Evolutionary conservation across 2,329 filamentous ascomycete species (phyloP).

Genomic region (Aspergillus fischeri): DNA sequence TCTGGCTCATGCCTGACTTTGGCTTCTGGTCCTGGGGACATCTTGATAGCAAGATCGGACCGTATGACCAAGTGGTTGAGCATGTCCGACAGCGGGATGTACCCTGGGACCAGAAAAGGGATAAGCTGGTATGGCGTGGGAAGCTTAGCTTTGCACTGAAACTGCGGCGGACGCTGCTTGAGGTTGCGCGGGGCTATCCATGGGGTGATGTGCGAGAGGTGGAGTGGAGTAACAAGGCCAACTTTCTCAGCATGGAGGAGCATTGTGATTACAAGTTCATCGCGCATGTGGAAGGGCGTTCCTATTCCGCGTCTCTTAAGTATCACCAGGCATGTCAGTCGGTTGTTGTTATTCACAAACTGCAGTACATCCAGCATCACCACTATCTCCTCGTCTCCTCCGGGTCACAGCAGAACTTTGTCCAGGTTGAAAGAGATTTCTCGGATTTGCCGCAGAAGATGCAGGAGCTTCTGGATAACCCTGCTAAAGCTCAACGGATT

Average conservation of each 20-base stretch:
- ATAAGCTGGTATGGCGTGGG: slow-evolving; percentile 43
- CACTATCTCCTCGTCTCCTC: slow-evolving; percentile 39
- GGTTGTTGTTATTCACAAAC: slow-evolving; percentile 44
- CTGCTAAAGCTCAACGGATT: slow-evolving; percentile 38
- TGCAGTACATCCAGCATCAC: slow-evolving; percentile 46
- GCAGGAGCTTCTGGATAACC: slow-evolving; percentile 33
- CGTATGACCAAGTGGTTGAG: slow-evolving; percentile 20
- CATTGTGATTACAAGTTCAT: slow-evolving; percentile 53
- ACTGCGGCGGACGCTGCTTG: slow-evolving; percentile 30
- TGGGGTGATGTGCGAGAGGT: slow-evolving; percentile 43
- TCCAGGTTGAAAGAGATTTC: slow-evolving; percentile 49
- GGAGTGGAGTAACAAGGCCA: slow-evolving; percentile 36
- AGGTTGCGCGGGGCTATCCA: slow-evolving; percentile 28
- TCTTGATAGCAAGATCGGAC: slow-evolving; percentile 18
- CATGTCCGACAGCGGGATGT: slow-evolving; percentile 10
- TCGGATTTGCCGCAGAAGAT: slow-evolving; percentile 47
- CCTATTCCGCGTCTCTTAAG: slow-evolving; percentile 48
- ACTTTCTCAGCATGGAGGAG: slow-evolving; percentile 48
- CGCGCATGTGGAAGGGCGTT: slow-evolving; percentile 47
- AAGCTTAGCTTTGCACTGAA: slow-evolving; percentile 32
- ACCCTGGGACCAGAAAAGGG: slow-evolving; percentile 27
- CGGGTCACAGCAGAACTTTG: slow-evolving; percentile 45
- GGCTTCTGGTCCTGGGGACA: slow-evolving; percentile 43
- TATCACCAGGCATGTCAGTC: slow-evolving; percentile 47
- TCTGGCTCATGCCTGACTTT: slow-evolving; percentile 49